phyloP scores from a whole-genome alignment of 768 basidiomycete genomes.

The Mycena chlorophos region DNA sequence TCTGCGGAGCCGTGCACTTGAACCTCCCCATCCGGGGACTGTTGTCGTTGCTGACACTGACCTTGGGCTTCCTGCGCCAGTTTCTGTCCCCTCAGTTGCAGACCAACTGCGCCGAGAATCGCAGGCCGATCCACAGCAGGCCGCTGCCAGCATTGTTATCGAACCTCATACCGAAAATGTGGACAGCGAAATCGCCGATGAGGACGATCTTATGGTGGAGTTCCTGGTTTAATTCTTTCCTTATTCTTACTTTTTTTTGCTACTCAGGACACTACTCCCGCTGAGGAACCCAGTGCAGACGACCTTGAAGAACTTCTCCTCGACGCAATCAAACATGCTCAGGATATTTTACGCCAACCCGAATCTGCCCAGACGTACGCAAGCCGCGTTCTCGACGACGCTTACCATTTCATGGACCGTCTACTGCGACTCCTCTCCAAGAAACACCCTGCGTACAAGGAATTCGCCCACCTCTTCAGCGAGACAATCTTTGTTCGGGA shows the following conservation, averaged over 20 bases:
- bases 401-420: slow-evolving; percentile 9
- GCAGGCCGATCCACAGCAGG: neutral
- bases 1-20: slow-evolving; percentile 10
- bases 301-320: neutral
- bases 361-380: neutral
- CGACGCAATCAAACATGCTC: neutral
- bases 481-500: slow-evolving; percentile 3
- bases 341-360: neutral
- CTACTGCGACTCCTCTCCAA: slow-evolving; percentile 3
- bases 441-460: slow-evolving; percentile 3
- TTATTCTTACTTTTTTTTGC: too few relatives aligned
- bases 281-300: neutral
- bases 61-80: slow-evolving; percentile 9
- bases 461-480: slow-evolving; percentile 7
- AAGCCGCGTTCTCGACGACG: slow-evolving; percentile 3
- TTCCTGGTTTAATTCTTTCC: too few relatives aligned
- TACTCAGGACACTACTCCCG: too few relatives aligned
- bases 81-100: slow-evolving; percentile 6
- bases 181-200: neutral
- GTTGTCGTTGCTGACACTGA: neutral
- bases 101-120: neutral
- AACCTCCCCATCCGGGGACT: slow-evolving; percentile 5
- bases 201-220: neutral
- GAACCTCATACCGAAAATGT: neutral
- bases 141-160: neutral